Percentiles rank a stretch among this genome's conserved stretches.
phyloP scores from a whole-genome alignment of 2,329 filamentous ascomycete genomes.

The Fusarium fujikuroi region DNA sequence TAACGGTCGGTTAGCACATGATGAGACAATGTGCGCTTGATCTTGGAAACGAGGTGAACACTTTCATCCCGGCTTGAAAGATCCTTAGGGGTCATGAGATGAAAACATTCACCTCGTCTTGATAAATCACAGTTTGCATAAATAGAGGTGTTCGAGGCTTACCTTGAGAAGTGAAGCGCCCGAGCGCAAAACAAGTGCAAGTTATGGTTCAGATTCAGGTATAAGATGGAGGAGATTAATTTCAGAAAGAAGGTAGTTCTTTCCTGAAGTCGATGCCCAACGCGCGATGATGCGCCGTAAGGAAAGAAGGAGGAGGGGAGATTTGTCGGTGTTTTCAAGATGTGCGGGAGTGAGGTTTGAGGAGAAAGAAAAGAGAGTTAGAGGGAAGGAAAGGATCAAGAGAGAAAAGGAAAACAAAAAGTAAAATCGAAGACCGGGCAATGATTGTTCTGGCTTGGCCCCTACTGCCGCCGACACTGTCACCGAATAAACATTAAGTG shows the following conservation, averaged over 20 bases:
- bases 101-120: neutral
- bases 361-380: neutral
- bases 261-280: conserved; percentile 14
- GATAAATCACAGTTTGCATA: neutral
- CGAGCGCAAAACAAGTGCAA: neutral
- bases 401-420: neutral
- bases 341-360: neutral
- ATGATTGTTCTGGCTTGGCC: neutral
- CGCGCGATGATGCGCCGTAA: neutral
- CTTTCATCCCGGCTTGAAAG: neutral
- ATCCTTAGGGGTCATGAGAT: neutral
- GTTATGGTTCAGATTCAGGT: neutral
- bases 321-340: neutral
- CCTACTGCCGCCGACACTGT: neutral
- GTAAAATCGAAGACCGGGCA: neutral
- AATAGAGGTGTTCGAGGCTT: neutral
- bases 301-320: neutral
- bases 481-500: neutral
- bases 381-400: neutral
- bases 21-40: neutral
- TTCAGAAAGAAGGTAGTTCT: conserved; percentile 1
- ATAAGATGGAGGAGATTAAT: neutral
- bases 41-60: neutral
- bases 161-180: conserved; percentile 17
- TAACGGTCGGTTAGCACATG: conserved; percentile 13